Conservation (phyloP, 2,329 filamentous ascomycete genomes). For the Penicillium sumatraense region DNA sequence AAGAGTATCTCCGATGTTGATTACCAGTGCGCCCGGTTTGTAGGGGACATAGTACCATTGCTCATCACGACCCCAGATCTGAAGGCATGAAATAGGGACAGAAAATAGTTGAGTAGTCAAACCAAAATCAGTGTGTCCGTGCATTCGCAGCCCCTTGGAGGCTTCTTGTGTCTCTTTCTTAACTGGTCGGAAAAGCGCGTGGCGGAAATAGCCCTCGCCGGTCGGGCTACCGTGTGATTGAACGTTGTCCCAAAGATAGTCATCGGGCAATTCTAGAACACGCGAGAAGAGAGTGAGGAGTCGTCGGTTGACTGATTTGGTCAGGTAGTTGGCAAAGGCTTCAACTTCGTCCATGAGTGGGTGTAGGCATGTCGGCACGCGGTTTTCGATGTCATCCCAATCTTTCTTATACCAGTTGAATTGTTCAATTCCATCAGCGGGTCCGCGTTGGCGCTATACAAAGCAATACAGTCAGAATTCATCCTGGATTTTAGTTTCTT, state of each 20-base stretch:
- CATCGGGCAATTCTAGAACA: slow-evolving; percentile 51
- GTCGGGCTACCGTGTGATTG: slow-evolving; percentile 50
- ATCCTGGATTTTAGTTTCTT: too few relatives aligned
- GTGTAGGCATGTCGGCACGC: slow-evolving; percentile 51
- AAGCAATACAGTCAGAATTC: not conserved
- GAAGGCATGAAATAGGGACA: slow-evolving; percentile 53
- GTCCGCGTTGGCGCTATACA: slow-evolving; percentile 46
- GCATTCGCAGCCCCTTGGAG: slow-evolving; percentile 45
- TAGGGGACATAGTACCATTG: slow-evolving; percentile 53
- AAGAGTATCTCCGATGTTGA: slow-evolving; percentile 54
- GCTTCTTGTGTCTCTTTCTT: slow-evolving; percentile 41
- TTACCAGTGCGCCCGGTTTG: slow-evolving; percentile 53
- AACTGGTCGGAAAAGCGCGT: slow-evolving; percentile 49
- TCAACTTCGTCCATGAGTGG: slow-evolving; percentile 58
- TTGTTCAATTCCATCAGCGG: slow-evolving; percentile 57
- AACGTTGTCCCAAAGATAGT: slow-evolving; percentile 51
- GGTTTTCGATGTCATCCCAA: slow-evolving; percentile 44
- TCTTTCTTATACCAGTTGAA: slow-evolving; percentile 59
- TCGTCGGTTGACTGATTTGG: slow-evolving; percentile 52
- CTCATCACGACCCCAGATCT: slow-evolving; percentile 51
- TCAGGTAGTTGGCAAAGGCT: slow-evolving; percentile 54
- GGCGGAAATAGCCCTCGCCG: slow-evolving; percentile 53
- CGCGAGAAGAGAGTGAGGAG: slow-evolving; percentile 48
- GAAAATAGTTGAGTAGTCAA: slow-evolving; percentile 53
- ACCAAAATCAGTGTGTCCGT: slow-evolving; percentile 56